These are phyloP conservation scores for Penicillium sp. DNA, from an alignment of 2,329 filamentous ascomycete species.

Conservation along the genomic window DNA sequence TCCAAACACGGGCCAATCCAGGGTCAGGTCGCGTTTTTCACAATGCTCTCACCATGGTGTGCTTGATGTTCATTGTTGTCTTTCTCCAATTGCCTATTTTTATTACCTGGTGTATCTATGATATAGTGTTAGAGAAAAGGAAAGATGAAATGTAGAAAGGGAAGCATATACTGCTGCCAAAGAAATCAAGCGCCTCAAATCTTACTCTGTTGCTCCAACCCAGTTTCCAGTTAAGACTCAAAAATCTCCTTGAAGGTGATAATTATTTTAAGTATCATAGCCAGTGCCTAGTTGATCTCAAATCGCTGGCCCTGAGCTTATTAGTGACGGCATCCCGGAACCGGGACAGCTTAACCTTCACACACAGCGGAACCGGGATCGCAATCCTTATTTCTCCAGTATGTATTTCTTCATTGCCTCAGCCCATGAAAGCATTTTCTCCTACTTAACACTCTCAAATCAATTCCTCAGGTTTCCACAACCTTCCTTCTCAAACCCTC, in stretches of 20 bases:
- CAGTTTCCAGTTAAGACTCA: too few relatives aligned
- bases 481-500: neutral
- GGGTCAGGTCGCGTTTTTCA: neutral
- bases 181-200: neutral
- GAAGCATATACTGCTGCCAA: neutral
- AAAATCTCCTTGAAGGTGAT: neutral
- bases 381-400: neutral
- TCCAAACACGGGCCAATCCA: neutral
- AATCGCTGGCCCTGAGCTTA: too few relatives aligned
- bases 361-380: neutral
- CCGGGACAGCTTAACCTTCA: neutral
- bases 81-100: too few relatives aligned
- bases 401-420: neutral
- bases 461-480: neutral
- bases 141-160: neutral
- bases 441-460: neutral
- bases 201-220: too few relatives aligned
- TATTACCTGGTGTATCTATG: too few relatives aligned
- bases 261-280: neutral
- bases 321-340: neutral
- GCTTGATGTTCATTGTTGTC: too few relatives aligned
- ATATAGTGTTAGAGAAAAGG: too few relatives aligned
- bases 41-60: neutral
- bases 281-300: too few relatives aligned
- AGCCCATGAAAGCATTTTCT: neutral